These are phyloP conservation scores for Botryotinia globosa DNA, from an alignment of 2,329 filamentous ascomycete species.

Conservation along the genomic window DNA sequence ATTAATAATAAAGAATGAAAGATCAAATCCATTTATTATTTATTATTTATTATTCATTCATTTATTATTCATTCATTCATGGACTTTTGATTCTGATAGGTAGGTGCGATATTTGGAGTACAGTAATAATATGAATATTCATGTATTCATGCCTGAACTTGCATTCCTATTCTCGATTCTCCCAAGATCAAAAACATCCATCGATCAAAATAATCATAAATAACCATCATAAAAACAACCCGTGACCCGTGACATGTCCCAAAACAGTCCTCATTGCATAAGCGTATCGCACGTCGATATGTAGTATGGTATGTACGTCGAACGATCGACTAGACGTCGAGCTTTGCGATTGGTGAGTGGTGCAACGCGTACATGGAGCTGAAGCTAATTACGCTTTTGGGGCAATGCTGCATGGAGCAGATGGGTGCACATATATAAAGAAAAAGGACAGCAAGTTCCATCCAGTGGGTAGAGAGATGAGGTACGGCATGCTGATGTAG, in stretches of 20 bases:
- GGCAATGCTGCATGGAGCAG: conserved; percentile 5
- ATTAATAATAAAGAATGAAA: neutral
- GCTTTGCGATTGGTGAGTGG: neutral
- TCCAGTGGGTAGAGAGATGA: conserved; percentile 18
- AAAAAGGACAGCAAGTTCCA: conserved; percentile 14
- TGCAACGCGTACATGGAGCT: conserved; percentile 8
- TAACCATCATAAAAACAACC: neutral
- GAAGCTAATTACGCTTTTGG: conserved; percentile 17
- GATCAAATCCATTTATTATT: no score
- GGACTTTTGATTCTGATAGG: neutral
- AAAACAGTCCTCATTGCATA: conserved; percentile 12
- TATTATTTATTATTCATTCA: no score
- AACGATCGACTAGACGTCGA: neutral
- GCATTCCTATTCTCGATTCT: neutral
- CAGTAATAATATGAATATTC: neutral
- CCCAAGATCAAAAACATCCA: neutral
- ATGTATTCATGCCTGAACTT: conserved; percentile 6
- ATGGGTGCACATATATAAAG: conserved; percentile 20
- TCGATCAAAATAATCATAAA: neutral
- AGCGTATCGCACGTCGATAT: conserved; percentile 12
- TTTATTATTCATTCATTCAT: no score
- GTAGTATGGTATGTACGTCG: neutral
- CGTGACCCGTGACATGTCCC: conserved; percentile 9
- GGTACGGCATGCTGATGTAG: conserved; percentile 11
- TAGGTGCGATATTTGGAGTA: neutral